These are phyloP conservation scores for Bullera alba DNA, from an alignment of 768 basidiomycete genomes.

Conservation along the genomic window DNA sequence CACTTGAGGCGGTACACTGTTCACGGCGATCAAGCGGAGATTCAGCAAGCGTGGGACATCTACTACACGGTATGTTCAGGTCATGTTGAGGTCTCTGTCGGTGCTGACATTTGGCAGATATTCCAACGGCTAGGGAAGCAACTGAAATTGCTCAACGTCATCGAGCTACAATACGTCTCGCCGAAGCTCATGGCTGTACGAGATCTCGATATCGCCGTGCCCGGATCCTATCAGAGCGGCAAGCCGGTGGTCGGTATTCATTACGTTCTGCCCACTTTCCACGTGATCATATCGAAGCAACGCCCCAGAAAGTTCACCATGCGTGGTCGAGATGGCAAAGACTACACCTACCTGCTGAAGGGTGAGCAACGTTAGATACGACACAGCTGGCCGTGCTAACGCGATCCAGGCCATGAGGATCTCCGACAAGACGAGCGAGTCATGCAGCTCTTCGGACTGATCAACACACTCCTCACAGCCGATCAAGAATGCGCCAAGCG, in stretches of 20 bases:
- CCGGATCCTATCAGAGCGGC: slow-evolving; percentile 89
- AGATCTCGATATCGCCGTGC: slow-evolving; percentile 89
- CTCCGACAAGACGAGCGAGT: slow-evolving; percentile 97
- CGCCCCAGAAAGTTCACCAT: slow-evolving; percentile 81
- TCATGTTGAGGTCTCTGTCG: not conserved
- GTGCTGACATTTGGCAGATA: slow-evolving; percentile 53
- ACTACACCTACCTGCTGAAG: slow-evolving; percentile 87
- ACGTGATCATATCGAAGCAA: slow-evolving; percentile 94
- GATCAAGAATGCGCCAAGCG: slow-evolving; percentile 95
- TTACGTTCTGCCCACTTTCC: slow-evolving; percentile 79
- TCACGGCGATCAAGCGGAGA: slow-evolving; percentile 76
- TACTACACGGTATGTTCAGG: slow-evolving; percentile 73
- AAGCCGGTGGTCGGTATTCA: slow-evolving; percentile 71
- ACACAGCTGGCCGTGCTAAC: not conserved
- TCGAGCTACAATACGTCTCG: slow-evolving; percentile 96
- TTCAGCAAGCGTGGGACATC: slow-evolving; percentile 98
- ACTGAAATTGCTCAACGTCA: slow-evolving; percentile 72
- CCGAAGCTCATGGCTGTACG: slow-evolving; percentile 81
- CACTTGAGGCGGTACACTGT: slow-evolving; percentile 78
- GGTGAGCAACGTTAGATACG: no score
- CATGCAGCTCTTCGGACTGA: slow-evolving; percentile 96
- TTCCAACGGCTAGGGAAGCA: slow-evolving; percentile 96
- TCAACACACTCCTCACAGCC: slow-evolving; percentile 85
- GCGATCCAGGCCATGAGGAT: slow-evolving; percentile 92
- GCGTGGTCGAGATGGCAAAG: slow-evolving; percentile 83